Evolutionary conservation across 768 basidiomycete genomes (phyloP).

Genomic region (Podaxis sp.): DNA sequence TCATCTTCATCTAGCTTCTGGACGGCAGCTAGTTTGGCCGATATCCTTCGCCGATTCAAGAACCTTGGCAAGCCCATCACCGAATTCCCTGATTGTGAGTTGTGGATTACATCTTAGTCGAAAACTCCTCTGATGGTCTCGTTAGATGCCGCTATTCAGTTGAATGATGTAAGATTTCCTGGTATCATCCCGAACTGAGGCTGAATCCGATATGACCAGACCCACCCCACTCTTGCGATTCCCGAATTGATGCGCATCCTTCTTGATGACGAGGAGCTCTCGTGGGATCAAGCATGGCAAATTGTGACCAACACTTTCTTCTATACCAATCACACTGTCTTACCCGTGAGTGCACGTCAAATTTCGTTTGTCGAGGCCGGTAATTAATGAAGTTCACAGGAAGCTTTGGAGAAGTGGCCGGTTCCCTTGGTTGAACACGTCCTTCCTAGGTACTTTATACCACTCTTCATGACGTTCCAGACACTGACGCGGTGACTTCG

Average conservation of each 20-base stretch:
- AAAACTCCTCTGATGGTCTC: neutral
- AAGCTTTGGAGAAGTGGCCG: constrained; percentile 90
- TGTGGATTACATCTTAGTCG: neutral
- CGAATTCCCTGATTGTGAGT: constrained; percentile 78
- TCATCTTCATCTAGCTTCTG: constrained; percentile 50
- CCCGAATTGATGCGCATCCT: constrained; percentile 92
- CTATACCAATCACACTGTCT: constrained; percentile 94
- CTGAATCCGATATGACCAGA: constrained; percentile 40
- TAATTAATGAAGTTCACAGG: constrained; percentile 32
- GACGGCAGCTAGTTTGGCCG: constrained; percentile 83
- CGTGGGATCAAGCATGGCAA: constrained; percentile 83
- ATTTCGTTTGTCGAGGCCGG: neutral
- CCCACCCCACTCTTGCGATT: constrained; percentile 93
- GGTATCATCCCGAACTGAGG: neutral
- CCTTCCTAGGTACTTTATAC: constrained; percentile 57
- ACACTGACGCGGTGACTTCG: neutral
- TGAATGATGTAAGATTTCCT: constrained; percentile 72
- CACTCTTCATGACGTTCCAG: neutral
- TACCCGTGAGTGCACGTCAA: constrained; percentile 52
- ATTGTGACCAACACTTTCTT: constrained; percentile 90
- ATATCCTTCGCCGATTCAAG: constrained; percentile 92
- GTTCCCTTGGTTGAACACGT: constrained; percentile 83
- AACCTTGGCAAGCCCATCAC: constrained; percentile 76
- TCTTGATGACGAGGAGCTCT: constrained; percentile 85
- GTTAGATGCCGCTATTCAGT: constrained; percentile 83